Conservation (phyloP, 2,329 filamentous ascomycete species). For the Aspergillus sergii region DNA sequence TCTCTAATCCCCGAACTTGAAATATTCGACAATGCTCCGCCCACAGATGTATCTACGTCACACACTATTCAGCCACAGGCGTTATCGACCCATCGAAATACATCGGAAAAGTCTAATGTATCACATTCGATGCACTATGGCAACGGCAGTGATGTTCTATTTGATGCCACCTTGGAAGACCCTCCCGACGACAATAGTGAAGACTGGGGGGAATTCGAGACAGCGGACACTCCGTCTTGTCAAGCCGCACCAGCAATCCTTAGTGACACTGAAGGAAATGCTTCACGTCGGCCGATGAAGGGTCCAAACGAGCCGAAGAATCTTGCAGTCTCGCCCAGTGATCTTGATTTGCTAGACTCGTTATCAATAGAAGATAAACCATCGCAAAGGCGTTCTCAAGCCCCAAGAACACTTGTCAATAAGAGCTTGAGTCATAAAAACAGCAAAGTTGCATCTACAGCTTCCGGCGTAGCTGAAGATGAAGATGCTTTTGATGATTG, state of each 20-base stretch:
- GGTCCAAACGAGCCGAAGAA: not conserved
- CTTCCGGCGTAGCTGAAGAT: conserved; percentile 17
- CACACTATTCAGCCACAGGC: conserved; percentile 5
- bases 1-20: conserved; percentile 29
- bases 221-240: conserved; percentile 29
- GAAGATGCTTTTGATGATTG: conserved; percentile 42
- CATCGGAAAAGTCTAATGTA: conserved; percentile 17
- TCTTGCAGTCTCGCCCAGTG: conserved; percentile 6
- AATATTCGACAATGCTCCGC: conserved; percentile 22
- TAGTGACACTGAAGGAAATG: not conserved
- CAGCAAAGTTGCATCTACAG: conserved; percentile 16
- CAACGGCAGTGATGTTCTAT: conserved; percentile 58
- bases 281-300: not conserved
- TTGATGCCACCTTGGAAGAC: conserved; percentile 57
- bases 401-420: not conserved
- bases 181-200: conserved; percentile 36
- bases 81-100: conserved; percentile 7
- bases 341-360: conserved; percentile 32
- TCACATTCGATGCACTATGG: conserved; percentile 25
- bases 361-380: conserved; percentile 31
- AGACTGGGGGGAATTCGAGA: conserved; percentile 51
- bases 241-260: conserved; percentile 6
- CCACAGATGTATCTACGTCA: not conserved
- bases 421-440: conserved; percentile 12
- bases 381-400: conserved; percentile 10